Percentiles rank a stretch among this genome's conserved stretches.
Evolutionary conservation across 495 filamentous ascomycete genomes (phyloP).

Genomic region (Penicillium antarcticum): DNA sequence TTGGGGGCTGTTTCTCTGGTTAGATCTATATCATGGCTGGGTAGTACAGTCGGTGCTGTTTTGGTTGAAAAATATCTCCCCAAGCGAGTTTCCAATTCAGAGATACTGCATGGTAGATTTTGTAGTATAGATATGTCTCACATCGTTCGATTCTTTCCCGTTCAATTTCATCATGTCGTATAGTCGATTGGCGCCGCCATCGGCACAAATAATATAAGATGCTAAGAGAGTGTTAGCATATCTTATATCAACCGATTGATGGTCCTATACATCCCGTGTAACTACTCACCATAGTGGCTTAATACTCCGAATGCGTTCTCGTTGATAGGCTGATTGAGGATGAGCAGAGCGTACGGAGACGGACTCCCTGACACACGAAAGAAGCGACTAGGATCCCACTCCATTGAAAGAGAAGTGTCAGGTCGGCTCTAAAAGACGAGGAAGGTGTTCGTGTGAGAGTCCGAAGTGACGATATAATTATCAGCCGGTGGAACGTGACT

Average conservation of each 20-base stretch:
- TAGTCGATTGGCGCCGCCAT: constrained; percentile 86
- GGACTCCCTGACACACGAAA: constrained; percentile 33
- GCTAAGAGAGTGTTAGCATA: constrained; percentile 37
- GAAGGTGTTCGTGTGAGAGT: background rate
- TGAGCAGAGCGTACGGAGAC: constrained; percentile 55
- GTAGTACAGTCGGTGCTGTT: background rate
- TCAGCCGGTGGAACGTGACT: constrained; percentile 27
- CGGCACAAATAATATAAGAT: constrained; percentile 66
- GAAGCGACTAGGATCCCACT: constrained; percentile 54
- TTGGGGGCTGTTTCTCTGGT: constrained; percentile 45
- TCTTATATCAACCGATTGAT: background rate
- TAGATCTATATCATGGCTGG: background rate
- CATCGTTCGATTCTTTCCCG: constrained; percentile 33
- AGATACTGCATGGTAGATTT: too few species aligned
- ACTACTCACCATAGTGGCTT: constrained; percentile 53
- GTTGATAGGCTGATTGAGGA: constrained; percentile 71
- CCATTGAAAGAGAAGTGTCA: constrained; percentile 18
- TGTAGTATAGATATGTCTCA: constrained; percentile 20
- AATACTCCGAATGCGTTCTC: constrained; percentile 45
- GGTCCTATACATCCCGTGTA: background rate
- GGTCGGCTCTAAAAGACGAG: too few species aligned
- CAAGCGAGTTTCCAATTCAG: too few species aligned
- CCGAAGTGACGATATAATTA: constrained; percentile 9
- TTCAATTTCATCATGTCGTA: constrained; percentile 49
- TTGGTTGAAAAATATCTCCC: background rate